These are phyloP conservation scores for Podospora anserina DNA, from an alignment of 495 filamentous ascomycete species.

Conservation along the genomic window DNA sequence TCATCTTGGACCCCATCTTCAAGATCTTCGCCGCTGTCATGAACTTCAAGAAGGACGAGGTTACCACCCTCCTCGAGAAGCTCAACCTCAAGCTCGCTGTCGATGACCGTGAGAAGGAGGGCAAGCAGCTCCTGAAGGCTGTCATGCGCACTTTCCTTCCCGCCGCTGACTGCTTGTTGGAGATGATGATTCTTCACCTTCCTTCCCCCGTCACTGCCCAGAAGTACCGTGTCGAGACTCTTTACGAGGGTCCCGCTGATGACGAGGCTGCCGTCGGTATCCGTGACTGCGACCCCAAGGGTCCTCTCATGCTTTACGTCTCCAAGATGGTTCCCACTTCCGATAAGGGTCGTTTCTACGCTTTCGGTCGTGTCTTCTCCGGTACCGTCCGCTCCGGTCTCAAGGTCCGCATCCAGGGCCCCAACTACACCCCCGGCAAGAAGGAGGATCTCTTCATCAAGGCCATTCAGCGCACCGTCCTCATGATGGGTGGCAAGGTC, in stretches of 20 bases:
- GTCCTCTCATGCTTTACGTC: constrained; percentile 99
- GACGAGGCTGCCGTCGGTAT: constrained; percentile 92
- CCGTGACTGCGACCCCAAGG: constrained; percentile 96
- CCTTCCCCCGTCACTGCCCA: constrained; percentile 95
- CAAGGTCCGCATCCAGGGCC: constrained; percentile 99
- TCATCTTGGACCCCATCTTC: constrained; percentile 99
- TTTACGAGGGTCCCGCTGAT: constrained; percentile 95
- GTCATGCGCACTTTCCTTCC: constrained; percentile 98
- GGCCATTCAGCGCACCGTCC: constrained; percentile 98
- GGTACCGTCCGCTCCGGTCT: constrained; percentile 96
- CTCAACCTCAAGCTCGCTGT: constrained; percentile 80
- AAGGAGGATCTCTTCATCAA: constrained; percentile 99
- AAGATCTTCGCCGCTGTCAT: constrained; percentile 91
- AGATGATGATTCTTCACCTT: constrained; percentile 99
- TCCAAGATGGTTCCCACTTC: constrained; percentile 99
- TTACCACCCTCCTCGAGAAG: constrained; percentile 77
- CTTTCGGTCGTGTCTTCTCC: constrained; percentile 99
- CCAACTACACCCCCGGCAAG: constrained; percentile 96
- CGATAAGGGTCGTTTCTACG: constrained; percentile 99
- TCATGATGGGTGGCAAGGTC: constrained; percentile 99
- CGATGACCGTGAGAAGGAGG: constrained; percentile 91
- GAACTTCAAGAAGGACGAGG: constrained; percentile 98
- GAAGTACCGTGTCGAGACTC: constrained; percentile 96
- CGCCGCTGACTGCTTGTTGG: constrained; percentile 94
- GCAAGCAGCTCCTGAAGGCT: constrained; percentile 94